Conservation (phyloP, 2,329 filamentous ascomycete genomes). For the Tolypocladium paradoxum region DNA sequence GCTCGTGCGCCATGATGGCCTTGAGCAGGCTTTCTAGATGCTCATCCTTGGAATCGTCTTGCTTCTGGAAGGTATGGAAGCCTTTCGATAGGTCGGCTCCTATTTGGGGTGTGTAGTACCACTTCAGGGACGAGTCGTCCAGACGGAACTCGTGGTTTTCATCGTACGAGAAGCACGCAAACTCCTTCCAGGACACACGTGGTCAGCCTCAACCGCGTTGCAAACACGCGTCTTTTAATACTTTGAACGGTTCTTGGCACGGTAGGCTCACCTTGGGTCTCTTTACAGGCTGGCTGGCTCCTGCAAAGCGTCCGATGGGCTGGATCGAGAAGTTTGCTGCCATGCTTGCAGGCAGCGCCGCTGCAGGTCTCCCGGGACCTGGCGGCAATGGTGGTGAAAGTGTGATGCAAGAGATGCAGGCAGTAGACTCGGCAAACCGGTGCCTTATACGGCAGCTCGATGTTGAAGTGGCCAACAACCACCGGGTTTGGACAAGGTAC, state of each 20-base stretch:
- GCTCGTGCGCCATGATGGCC: constrained; percentile 64
- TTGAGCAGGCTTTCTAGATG: constrained; percentile 77
- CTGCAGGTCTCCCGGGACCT: background rate
- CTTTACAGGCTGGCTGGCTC: constrained; percentile 58
- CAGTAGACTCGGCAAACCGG: background rate
- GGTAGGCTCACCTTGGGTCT: constrained; percentile 52
- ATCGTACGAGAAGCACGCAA: constrained; percentile 90
- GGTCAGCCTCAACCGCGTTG: background rate
- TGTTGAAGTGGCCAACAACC: background rate
- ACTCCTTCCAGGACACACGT: constrained; percentile 50
- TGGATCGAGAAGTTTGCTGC: constrained; percentile 49
- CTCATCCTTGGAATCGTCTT: constrained; percentile 73
- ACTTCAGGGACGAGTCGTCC: constrained; percentile 70
- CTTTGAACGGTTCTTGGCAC: background rate
- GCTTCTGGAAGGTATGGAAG: constrained; percentile 71
- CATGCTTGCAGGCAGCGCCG: constrained; percentile 11
- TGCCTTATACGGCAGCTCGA: background rate
- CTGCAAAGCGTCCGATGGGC: constrained; percentile 58
- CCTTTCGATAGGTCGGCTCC: constrained; percentile 68
- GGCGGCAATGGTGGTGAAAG: background rate
- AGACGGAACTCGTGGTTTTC: constrained; percentile 65
- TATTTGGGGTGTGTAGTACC: constrained; percentile 72
- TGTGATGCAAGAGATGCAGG: background rate
- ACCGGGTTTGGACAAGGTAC: background rate
- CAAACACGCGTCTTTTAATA: background rate